Percentiles rank a stretch among this genome's conserved stretches.
Conservation (phyloP, 2,329 filamentous ascomycete genomes). For the Chlorencoelia australis region DNA sequence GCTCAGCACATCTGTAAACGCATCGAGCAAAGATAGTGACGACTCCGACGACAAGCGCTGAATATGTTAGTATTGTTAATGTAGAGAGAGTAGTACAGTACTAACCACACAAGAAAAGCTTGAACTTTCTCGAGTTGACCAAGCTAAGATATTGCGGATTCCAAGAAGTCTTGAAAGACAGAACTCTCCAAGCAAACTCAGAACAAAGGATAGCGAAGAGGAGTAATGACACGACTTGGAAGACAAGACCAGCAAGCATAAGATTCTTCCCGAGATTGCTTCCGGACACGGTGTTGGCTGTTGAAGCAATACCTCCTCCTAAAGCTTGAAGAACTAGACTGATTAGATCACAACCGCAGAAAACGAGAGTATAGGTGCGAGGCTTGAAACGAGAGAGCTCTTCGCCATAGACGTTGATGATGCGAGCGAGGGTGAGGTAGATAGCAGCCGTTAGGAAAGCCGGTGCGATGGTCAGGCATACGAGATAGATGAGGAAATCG, state of each 20-base stretch:
- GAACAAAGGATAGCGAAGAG: slow-evolving; percentile 19
- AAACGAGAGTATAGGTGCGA: slow-evolving; percentile 39
- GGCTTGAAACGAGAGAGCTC: slow-evolving; percentile 37
- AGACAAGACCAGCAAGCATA: slow-evolving; percentile 32
- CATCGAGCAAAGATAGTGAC: slow-evolving; percentile 46
- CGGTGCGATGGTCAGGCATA: slow-evolving; percentile 34
- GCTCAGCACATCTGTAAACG: slow-evolving; percentile 47
- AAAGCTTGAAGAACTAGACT: slow-evolving; percentile 49
- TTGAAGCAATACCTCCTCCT: slow-evolving; percentile 45
- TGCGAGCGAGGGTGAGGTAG: slow-evolving; percentile 47
- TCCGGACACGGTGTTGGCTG: slow-evolving; percentile 25
- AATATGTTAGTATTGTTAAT: not conserved
- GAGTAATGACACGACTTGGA: slow-evolving; percentile 29
- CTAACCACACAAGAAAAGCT: slow-evolving; percentile 40
- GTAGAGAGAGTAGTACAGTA: not conserved
- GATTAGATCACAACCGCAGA: slow-evolving; percentile 42
- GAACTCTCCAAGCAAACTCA: slow-evolving; percentile 14
- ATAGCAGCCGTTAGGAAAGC: slow-evolving; percentile 50
- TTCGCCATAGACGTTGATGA: slow-evolving; percentile 33
- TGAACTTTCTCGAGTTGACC: slow-evolving; percentile 16
- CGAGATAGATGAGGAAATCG: slow-evolving; percentile 49
- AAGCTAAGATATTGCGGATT: slow-evolving; percentile 15
- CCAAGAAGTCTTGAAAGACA: slow-evolving; percentile 7
- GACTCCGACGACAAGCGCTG: slow-evolving; percentile 37
- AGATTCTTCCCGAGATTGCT: slow-evolving; percentile 24